Evolutionary conservation across 345 rosid genomes (phyloP), one percentile per base, ranked within the genome.

Genomic region (Camelina neglecta): DNA sequence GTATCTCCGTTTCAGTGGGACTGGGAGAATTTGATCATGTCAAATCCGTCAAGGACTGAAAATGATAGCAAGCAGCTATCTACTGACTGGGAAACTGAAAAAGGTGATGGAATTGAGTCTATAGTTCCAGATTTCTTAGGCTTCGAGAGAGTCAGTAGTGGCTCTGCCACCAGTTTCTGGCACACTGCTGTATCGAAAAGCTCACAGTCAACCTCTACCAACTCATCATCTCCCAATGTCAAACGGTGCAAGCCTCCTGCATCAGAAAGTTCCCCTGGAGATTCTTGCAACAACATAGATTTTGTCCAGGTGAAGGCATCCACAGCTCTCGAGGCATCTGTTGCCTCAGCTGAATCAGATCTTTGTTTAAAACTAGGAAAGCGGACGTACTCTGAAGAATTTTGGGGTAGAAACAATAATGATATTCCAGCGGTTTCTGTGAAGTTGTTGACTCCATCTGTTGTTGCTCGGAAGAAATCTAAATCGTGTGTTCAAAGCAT

Each of bases 21-120:
- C 66, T 95, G 93, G 99, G 97, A 92, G 24, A 83, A 77, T 71
- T 79, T 86, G 15, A 72, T 83, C 41, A 84, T 81, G 87, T 81
- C 87, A 55, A 82, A 84, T 78, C 49, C 84, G 1, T 78, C 84
- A 29, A 60, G 86, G 21, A 70, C 83, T 42, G 96, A 86, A 54
- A 81, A 73, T 50, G 74, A 85, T 6, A 85, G 76, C 70, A 88
- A 81, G 44, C 79, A 76, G 61, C 82, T 47, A 75, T 77, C 80
- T 15, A 33, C 81, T 18, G 89, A 85, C 60, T 87, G 90, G 91
- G 90, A 75, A 60, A 61, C 73, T 47, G 87, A 84, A 75, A 90
- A 81, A 24, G 96, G 86, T 49, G 88, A 77, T 51, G 89, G 85
- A 44, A 79, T 85, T 12, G 85, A 90, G 54, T 79, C 89, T 18